A percentile compares a stretch with the other conserved stretches of the same genome.
These are phyloP conservation scores for Fraxinus nigra DNA, from an alignment of 305 asterid species.

Conservation along the genomic window DNA sequence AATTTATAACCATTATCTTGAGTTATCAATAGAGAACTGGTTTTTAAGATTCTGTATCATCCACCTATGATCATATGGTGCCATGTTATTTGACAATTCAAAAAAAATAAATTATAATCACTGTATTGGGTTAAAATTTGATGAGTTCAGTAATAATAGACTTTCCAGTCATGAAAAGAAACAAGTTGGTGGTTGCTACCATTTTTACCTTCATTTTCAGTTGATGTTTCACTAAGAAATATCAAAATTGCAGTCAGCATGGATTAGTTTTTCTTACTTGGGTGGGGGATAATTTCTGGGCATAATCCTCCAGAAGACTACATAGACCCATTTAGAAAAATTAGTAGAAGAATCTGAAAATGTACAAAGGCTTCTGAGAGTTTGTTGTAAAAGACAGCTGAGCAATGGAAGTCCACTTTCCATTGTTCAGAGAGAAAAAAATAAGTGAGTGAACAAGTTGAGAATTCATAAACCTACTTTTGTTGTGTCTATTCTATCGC, in stretches of 20 bases:
- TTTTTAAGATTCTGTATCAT: no score
- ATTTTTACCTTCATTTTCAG: no score
- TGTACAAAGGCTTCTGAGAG: constrained; percentile 69
- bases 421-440: constrained; percentile 38
- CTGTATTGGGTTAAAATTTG: no score
- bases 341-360: constrained; percentile 42
- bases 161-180: no score
- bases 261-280: constrained; percentile 42
- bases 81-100: no score
- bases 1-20: no score
- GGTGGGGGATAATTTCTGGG: constrained; percentile 90
- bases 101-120: no score
- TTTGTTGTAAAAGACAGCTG: constrained; percentile 74
- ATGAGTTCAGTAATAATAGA: no score
- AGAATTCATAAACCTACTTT: constrained; percentile 18
- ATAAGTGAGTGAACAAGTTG: background rate
- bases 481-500: constrained; percentile 26
- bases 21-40: no score
- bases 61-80: no score
- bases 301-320: constrained; percentile 79
- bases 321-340: constrained; percentile 67
- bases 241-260: background rate
- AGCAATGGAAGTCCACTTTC: constrained; percentile 73
- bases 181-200: no score
- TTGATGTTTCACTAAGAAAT: no score